phyloP scores from a whole-genome alignment of 345 rosid species.

The Schrenkiella parvula region DNA sequence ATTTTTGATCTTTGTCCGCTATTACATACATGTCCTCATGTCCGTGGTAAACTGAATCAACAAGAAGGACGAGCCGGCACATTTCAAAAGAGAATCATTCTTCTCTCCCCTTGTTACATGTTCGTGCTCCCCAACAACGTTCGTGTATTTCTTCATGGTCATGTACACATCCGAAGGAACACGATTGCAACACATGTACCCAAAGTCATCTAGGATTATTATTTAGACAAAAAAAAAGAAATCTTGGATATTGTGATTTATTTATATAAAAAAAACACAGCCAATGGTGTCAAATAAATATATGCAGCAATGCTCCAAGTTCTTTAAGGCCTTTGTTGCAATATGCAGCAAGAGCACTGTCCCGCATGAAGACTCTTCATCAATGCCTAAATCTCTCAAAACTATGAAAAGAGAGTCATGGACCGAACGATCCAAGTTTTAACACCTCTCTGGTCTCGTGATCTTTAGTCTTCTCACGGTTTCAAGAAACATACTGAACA shows the following conservation, averaged over 20 bases:
- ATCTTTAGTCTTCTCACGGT: conserved; percentile 49
- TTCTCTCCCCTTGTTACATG: neutral
- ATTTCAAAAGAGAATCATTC: conserved; percentile 10
- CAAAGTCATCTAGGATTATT: neutral
- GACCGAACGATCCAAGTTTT: neutral
- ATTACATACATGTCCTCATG: no score
- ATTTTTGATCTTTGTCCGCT: no score
- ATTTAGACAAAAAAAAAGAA: neutral
- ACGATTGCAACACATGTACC: conserved; percentile 1
- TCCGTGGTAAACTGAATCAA: neutral
- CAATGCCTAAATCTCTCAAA: conserved; percentile 10
- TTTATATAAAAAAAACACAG: conserved; percentile 14
- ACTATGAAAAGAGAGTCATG: neutral
- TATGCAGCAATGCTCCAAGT: conserved; percentile 27
- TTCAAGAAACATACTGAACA: conserved; percentile 41
- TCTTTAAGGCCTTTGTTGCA: conserved; percentile 14
- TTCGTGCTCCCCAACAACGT: conserved; percentile 31
- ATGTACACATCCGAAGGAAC: conserved; percentile 5
- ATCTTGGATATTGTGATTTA: conserved; percentile 5
- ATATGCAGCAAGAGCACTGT: conserved; percentile 13
- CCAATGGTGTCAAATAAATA: conserved; percentile 17
- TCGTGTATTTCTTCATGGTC: conserved; percentile 20
- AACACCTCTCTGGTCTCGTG: conserved; percentile 41
- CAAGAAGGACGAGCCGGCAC: conserved; percentile 7
- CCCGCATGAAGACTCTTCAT: neutral